These are phyloP conservation scores for Bretschneidera sinensis DNA, from an alignment of 345 rosid genomes.

Conservation along the genomic window DNA sequence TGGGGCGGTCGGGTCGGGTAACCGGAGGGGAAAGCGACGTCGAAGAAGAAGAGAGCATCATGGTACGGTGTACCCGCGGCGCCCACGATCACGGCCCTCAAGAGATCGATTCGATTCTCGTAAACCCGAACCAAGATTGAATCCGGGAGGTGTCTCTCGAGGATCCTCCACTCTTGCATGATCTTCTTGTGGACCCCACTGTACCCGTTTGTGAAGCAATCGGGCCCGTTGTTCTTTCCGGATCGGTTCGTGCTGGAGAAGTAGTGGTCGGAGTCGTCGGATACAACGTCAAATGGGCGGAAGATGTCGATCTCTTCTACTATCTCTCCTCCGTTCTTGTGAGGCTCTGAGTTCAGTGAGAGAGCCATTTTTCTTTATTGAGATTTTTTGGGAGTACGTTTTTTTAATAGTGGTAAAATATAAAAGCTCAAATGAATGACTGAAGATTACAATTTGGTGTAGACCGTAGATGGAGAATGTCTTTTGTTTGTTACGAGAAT, in stretches of 20 bases:
- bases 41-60: conserved; percentile 64
- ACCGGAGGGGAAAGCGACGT: conserved; percentile 44
- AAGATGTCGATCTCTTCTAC: conserved; percentile 24
- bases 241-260: conserved; percentile 1
- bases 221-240: neutral
- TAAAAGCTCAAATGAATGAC: too few species aligned
- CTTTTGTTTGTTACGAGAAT: too few species aligned
- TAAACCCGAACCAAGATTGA: conserved; percentile 51
- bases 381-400: too few species aligned
- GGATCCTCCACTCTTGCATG: conserved; percentile 51
- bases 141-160: conserved; percentile 42
- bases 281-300: conserved; percentile 35
- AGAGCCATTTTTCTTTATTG: conserved; percentile 13
- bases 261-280: conserved; percentile 37
- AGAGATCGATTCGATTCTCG: conserved; percentile 45
- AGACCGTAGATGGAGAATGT: too few species aligned
- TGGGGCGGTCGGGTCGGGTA: conserved; percentile 47
- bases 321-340: neutral
- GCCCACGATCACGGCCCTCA: conserved; percentile 46
- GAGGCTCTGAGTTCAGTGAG: conserved; percentile 2
- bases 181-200: conserved; percentile 33
- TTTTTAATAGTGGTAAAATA: too few species aligned
- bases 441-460: too few species aligned
- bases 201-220: conserved; percentile 17
- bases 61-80: conserved; percentile 60